These are phyloP conservation scores for Eruca vesicaria DNA, from an alignment of 441 rosid species.

Conservation along the genomic window DNA sequence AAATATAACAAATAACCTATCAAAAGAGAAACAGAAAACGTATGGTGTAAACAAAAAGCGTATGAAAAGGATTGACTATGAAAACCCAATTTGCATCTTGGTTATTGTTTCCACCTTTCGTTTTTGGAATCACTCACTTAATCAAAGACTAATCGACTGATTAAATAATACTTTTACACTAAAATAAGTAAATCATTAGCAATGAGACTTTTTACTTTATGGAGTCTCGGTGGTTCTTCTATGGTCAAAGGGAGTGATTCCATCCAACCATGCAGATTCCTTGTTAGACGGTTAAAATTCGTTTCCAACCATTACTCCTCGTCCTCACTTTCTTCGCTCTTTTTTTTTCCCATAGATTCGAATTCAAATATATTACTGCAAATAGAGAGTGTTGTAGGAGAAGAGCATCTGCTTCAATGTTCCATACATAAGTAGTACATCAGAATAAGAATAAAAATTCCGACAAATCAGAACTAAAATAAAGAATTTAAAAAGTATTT, in stretches of 20 bases:
- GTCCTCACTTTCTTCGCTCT: constrained; percentile 6
- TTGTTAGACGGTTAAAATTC: constrained; percentile 27
- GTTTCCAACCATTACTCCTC: constrained; percentile 19
- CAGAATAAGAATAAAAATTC: neutral
- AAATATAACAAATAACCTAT: neutral
- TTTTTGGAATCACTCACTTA: constrained; percentile 13
- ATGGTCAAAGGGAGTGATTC: constrained; percentile 28
- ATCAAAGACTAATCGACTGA: neutral
- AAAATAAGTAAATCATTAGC: neutral
- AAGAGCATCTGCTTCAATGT: constrained; percentile 21
- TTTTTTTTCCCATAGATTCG: neutral
- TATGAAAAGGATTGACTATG: constrained; percentile 14
- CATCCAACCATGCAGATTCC: constrained; percentile 36
- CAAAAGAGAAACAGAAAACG: constrained; percentile 9
- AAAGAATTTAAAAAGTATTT: neutral
- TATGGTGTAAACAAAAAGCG: constrained; percentile 17
- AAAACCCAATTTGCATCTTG: constrained; percentile 22
- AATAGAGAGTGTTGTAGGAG: neutral
- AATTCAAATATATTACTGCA: constrained; percentile 12
- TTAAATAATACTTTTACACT: neutral
- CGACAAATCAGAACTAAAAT: neutral
- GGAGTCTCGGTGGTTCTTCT: constrained; percentile 23
- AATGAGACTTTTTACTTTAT: constrained; percentile 8
- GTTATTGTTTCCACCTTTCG: constrained; percentile 2
- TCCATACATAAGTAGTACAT: constrained; percentile 7